Evolutionary conservation across 2,329 filamentous ascomycete species (phyloP).

Genomic region (Botrytis porri): DNA sequence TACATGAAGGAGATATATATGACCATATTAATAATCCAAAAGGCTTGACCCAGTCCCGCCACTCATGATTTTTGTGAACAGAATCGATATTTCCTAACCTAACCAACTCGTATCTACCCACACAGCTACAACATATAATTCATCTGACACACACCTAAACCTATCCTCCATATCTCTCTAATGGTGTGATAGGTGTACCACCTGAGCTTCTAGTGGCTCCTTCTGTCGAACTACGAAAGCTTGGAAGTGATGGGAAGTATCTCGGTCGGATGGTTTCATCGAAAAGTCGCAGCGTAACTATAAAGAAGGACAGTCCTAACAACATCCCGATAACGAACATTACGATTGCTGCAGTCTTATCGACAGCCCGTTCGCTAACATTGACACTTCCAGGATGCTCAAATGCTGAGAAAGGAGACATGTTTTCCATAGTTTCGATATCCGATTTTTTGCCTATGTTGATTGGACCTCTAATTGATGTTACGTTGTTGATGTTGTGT

Average conservation of each 20-base stretch:
- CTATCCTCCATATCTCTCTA: neutral
- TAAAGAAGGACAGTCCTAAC: neutral
- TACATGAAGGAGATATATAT: neutral
- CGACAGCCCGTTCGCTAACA: neutral
- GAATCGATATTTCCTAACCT: neutral
- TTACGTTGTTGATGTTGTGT: neutral
- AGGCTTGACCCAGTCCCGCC: too few relatives aligned
- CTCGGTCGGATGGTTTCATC: neutral
- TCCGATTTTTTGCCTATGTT: neutral
- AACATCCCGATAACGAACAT: slow-evolving; percentile 5
- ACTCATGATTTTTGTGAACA: neutral
- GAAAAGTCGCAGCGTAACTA: neutral
- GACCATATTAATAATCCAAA: neutral
- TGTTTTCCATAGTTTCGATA: neutral
- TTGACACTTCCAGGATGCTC: neutral
- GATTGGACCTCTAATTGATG: neutral
- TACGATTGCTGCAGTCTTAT: neutral
- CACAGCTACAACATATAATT: neutral
- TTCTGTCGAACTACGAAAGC: neutral
- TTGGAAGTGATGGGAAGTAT: neutral
- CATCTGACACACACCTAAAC: neutral
- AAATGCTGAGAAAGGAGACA: neutral
- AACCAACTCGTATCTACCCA: neutral
- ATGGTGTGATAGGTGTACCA: too few relatives aligned
- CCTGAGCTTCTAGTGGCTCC: neutral